A percentile compares a stretch with the other conserved stretches of the same genome.
Evolutionary conservation across 2,329 filamentous ascomycete genomes (phyloP).

Genomic region (Lithohypha guttulata): DNA sequence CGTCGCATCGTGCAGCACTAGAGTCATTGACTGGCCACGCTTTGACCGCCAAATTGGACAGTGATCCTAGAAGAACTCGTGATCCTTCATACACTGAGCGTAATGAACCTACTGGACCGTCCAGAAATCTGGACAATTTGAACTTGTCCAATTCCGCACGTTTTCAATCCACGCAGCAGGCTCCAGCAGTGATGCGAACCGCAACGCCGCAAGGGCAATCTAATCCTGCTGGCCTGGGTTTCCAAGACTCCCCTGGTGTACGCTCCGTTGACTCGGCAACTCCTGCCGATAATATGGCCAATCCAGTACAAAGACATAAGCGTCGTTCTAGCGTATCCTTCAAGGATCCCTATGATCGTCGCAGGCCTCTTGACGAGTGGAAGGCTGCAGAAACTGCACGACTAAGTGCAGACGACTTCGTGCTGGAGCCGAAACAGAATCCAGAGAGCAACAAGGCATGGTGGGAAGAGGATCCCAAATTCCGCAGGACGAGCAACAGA

Average conservation of each 20-base stretch:
- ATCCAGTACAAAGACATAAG: slow-evolving; percentile 16
- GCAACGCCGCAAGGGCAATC: slow-evolving; percentile 3
- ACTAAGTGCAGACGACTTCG: slow-evolving; percentile 48
- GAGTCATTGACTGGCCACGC: slow-evolving; percentile 17
- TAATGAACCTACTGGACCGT: background rate
- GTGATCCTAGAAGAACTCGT: background rate
- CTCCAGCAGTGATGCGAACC: background rate
- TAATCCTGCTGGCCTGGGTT: slow-evolving; percentile 8
- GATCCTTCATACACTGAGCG: no score
- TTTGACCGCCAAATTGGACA: slow-evolving; percentile 9
- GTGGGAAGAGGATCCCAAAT: slow-evolving; percentile 58
- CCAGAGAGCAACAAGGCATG: slow-evolving; percentile 51
- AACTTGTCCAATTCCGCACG: background rate
- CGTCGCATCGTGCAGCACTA: slow-evolving; percentile 22
- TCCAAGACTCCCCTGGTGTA: slow-evolving; percentile 15
- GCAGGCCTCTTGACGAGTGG: slow-evolving; percentile 50
- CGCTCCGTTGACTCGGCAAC: slow-evolving; percentile 12
- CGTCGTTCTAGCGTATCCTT: slow-evolving; percentile 34
- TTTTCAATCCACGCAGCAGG: background rate
- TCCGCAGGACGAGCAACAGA: slow-evolving; percentile 34
- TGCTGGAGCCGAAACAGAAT: slow-evolving; percentile 35
- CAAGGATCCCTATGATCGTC: slow-evolving; percentile 36
- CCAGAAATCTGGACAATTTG: background rate
- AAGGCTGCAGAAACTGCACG: slow-evolving; percentile 55
- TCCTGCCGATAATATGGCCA: background rate